Percentiles rank a stretch among this genome's conserved stretches.
Conservation (phyloP, 2,329 filamentous ascomycete species). For the Zasmidium angulare region DNA sequence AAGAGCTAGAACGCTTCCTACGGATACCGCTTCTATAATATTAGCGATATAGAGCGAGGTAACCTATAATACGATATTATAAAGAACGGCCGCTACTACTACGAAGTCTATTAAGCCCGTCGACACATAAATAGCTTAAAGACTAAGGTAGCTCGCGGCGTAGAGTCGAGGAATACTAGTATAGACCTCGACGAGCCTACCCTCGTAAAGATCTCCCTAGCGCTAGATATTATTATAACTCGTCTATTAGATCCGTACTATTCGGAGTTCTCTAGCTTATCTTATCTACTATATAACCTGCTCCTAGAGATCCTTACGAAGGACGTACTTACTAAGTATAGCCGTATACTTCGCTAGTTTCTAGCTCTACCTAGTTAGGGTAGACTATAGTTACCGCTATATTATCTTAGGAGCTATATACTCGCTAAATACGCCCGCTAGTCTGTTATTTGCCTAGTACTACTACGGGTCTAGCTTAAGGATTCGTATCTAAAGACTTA, state of each 20-base stretch:
- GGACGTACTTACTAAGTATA: background rate
- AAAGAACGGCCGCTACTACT: background rate
- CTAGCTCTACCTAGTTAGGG: background rate
- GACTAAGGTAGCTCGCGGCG: background rate
- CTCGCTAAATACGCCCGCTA: background rate
- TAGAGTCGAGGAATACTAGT: background rate
- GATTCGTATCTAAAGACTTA: background rate
- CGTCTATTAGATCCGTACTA: background rate
- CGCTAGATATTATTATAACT: conserved; percentile 1
- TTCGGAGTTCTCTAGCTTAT: background rate
- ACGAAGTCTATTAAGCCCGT: background rate
- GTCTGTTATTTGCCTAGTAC: background rate
- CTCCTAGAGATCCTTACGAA: background rate
- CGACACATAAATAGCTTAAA: background rate
- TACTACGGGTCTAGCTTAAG: background rate
- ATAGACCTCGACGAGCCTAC: background rate
- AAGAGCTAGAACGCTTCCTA: background rate
- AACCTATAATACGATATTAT: background rate
- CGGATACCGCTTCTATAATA: background rate
- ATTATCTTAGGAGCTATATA: background rate
- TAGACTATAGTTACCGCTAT: background rate
- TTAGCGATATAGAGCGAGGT: background rate
- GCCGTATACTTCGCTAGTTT: background rate
- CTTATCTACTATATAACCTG: background rate
- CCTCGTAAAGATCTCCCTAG: background rate